Evolutionary conservation across 805 yeast genomes (phyloP).

Genomic region (Pichia californica): DNA sequence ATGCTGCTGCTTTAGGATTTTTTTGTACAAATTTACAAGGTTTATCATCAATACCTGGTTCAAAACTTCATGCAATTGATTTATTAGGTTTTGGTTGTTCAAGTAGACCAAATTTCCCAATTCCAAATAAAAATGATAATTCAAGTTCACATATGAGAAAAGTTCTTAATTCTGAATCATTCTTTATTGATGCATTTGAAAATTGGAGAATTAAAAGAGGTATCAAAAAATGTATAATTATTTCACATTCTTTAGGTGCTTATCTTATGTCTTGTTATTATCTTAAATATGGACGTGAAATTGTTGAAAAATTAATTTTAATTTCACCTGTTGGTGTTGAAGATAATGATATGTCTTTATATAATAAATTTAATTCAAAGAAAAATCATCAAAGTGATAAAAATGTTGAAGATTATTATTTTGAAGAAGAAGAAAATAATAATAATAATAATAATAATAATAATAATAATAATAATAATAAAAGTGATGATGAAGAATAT

Average conservation of each 20-base stretch:
- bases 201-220: constrained; percentile 50
- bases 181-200: constrained; percentile 55
- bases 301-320: constrained; percentile 48
- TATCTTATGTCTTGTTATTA: constrained; percentile 64
- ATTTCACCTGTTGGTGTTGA: constrained; percentile 79
- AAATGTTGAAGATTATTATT: background rate
- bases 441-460: background rate
- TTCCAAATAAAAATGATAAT: constrained; percentile 10
- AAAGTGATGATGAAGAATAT: background rate
- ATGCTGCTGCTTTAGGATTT: constrained; percentile 84
- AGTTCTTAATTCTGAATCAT: constrained; percentile 44
- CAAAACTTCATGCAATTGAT: constrained; percentile 61
- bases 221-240: constrained; percentile 47
- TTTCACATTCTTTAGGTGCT: constrained; percentile 80
- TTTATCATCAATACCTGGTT: constrained; percentile 45
- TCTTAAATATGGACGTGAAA: constrained; percentile 44
- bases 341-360: constrained; percentile 45
- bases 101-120: constrained; percentile 42
- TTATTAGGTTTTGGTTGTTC: constrained; percentile 69
- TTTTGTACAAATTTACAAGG: constrained; percentile 63
- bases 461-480: background rate
- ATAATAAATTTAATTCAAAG: background rate
- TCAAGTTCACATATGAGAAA: constrained; percentile 28
- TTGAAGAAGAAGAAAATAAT: background rate
- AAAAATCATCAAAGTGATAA: background rate